A percentile compares a stretch with the other conserved stretches of the same genome.
phyloP scores from a whole-genome alignment of 2,329 filamentous ascomycete species.

The Leptographium galeiforme region DNA sequence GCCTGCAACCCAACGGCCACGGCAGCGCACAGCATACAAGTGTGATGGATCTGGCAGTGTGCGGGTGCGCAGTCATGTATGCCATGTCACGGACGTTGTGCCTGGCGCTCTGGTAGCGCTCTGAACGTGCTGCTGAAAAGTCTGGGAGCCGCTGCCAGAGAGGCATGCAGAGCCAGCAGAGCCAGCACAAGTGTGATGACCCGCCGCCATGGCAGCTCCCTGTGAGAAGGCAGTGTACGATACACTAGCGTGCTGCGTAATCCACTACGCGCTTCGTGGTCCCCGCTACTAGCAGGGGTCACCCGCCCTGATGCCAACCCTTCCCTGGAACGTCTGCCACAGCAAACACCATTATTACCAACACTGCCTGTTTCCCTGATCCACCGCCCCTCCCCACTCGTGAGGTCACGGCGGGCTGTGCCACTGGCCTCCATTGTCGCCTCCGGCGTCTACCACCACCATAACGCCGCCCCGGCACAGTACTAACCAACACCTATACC shows the following conservation, averaged over 20 bases:
- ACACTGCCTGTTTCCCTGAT: neutral
- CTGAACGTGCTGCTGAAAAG: neutral
- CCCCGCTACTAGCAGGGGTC: conserved; percentile 10
- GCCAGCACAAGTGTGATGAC: conserved; percentile 3
- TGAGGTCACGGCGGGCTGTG: neutral
- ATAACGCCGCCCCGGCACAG: neutral
- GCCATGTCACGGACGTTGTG: neutral
- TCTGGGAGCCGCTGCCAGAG: neutral
- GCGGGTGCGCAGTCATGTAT: neutral
- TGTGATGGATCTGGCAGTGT: neutral
- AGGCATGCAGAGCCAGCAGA: neutral
- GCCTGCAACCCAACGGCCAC: conserved; percentile 1
- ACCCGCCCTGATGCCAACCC: conserved; percentile 5
- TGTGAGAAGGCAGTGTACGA: neutral
- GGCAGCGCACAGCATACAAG: neutral
- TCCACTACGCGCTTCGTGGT: conserved; percentile 9
- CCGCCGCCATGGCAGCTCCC: conserved; percentile 5
- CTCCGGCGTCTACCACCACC: neutral
- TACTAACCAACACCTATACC: neutral
- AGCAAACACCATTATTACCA: conserved; percentile 4
- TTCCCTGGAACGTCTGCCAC: conserved; percentile 4
- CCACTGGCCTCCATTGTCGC: neutral
- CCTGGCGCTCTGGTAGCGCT: neutral
- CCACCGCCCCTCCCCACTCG: neutral
- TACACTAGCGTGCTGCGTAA: conserved; percentile 11